Percentiles rank a stretch among this genome's conserved stretches.
Conservation (phyloP, 2,329 filamentous ascomycete genomes). For the Cytospora chrysosperma region DNA sequence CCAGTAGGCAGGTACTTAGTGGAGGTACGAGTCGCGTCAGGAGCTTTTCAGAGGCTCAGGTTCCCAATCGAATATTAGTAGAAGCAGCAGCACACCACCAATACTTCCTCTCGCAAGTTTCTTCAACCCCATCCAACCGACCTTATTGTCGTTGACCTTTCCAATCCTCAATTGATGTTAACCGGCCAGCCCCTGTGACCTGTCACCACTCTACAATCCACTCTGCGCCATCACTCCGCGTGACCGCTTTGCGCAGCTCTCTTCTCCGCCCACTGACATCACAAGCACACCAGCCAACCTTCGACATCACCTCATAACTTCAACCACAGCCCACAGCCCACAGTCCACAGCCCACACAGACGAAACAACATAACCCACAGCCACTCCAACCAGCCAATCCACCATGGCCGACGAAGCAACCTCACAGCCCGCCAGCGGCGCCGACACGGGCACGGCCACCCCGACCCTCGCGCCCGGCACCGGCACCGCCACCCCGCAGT, state of each 20-base stretch:
- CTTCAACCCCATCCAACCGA: neutral
- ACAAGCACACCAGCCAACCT: constrained; percentile 2
- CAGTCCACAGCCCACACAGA: neutral
- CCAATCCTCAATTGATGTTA: constrained; percentile 15
- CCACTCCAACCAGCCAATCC: neutral
- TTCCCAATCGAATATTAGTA: neutral
- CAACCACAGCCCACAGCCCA: no score
- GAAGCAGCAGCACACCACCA: neutral
- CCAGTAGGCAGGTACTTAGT: neutral
- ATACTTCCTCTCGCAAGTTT: neutral
- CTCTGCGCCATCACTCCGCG: neutral
- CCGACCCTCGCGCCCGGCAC: constrained; percentile 28
- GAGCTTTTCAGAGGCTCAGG: constrained; percentile 11
- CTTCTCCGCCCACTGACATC: neutral
- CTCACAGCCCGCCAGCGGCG: constrained; percentile 13
- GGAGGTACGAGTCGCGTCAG: constrained; percentile 17
- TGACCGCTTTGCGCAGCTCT: neutral
- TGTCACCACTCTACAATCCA: neutral
- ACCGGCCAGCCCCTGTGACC: neutral
- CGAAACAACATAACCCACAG: neutral
- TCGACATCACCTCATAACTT: neutral
- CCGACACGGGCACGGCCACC: constrained; percentile 11
- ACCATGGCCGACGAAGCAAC: constrained; percentile 25
- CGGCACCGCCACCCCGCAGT: constrained; percentile 34
- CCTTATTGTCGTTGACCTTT: neutral